Evolutionary conservation across 108 stramenopile genomes (phyloP).

Genomic region (Skeletonema marinoi): DNA sequence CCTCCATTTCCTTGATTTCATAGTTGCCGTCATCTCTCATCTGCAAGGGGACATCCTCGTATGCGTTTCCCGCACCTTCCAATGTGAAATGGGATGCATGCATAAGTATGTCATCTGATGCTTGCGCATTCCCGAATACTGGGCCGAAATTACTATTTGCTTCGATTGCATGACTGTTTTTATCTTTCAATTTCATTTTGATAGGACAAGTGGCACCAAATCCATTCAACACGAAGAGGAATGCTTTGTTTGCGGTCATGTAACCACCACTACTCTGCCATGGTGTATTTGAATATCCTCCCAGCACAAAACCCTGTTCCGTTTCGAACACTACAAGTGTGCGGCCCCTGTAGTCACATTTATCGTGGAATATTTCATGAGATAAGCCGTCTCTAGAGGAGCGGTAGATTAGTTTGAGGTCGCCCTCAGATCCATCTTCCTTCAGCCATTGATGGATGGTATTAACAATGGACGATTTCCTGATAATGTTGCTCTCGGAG

Average conservation of each 20-base stretch:
- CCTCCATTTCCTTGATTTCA: neutral
- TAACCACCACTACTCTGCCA: neutral
- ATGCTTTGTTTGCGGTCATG: conserved; percentile 15
- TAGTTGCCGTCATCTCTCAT: neutral
- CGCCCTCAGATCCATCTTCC: neutral
- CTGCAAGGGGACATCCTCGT: neutral
- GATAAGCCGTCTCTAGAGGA: conserved; percentile 12
- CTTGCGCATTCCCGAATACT: no score
- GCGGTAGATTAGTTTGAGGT: conserved; percentile 16
- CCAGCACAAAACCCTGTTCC: neutral
- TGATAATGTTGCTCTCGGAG: conserved; percentile 18
- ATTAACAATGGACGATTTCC: neutral
- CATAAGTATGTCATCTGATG: no score
- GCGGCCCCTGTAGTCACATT: conserved; percentile 14
- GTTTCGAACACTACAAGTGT: conserved; percentile 10
- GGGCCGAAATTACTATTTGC: no score
- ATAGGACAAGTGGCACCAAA: neutral
- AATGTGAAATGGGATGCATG: no score
- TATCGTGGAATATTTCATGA: conserved; percentile 10
- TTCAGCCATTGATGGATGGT: conserved; percentile 21
- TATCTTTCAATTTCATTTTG: conserved; percentile 8
- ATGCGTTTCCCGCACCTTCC: neutral
- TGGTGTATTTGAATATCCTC: conserved; percentile 11
- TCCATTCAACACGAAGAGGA: conserved; percentile 15
- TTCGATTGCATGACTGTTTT: no score